A percentile compares a stretch with the other conserved stretches of the same genome.
These are phyloP conservation scores for Hypoxylon crocopeplum DNA, from an alignment of 495 filamentous ascomycete species.

Conservation along the genomic window DNA sequence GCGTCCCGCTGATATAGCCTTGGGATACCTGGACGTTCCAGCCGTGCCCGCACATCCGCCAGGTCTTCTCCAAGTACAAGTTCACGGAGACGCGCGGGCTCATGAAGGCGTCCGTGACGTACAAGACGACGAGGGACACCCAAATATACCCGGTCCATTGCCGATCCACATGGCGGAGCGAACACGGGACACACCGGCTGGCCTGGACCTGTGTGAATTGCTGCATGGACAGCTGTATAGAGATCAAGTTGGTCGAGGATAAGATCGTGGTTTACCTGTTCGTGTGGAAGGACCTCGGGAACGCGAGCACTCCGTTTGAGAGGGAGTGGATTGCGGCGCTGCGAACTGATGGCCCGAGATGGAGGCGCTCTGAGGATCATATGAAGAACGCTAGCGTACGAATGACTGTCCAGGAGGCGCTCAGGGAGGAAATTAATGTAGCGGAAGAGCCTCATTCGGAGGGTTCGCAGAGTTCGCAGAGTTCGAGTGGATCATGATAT, in stretches of 20 bases:
- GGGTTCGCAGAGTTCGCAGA: no score
- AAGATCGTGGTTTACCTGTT: slow-evolving; percentile 28
- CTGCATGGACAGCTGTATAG: slow-evolving; percentile 32
- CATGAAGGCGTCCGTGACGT: slow-evolving; percentile 19
- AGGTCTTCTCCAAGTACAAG: slow-evolving; percentile 26
- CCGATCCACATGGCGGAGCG: slow-evolving; percentile 28
- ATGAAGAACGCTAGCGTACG: not conserved
- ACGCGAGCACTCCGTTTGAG: slow-evolving; percentile 31
- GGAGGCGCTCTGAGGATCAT: not conserved
- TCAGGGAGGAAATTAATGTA: slow-evolving; percentile 2
- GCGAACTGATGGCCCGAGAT: not conserved
- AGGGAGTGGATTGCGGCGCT: slow-evolving; percentile 33
- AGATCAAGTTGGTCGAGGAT: slow-evolving; percentile 22
- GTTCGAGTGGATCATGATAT: not conserved
- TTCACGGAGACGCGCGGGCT: slow-evolving; percentile 27
- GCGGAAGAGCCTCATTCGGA: no score
- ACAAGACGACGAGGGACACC: slow-evolving; percentile 5
- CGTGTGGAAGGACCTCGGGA: slow-evolving; percentile 39
- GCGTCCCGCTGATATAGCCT: not conserved
- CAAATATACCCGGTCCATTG: not conserved
- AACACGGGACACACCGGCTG: slow-evolving; percentile 6
- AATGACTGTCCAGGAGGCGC: slow-evolving; percentile 1
- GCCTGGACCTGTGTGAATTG: slow-evolving; percentile 28
- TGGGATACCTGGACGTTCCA: slow-evolving; percentile 25
- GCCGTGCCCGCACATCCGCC: slow-evolving; percentile 33